Conservation (phyloP, 768 basidiomycete species). For the Vararia minispora region DNA sequence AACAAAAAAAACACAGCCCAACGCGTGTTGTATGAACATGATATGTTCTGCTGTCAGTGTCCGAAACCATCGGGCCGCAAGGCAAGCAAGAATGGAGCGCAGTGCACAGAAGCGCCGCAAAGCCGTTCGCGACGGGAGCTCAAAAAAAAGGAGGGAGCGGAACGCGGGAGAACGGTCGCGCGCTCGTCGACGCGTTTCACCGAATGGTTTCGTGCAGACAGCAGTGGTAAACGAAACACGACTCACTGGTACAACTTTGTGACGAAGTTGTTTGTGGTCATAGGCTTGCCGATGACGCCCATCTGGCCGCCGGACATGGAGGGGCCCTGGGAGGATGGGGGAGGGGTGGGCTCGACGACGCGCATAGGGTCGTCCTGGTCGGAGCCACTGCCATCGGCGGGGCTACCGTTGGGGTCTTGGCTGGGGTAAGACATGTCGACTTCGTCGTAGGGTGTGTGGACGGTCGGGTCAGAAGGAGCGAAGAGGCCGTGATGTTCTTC, state of each 20-base stretch:
- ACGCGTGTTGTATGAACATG: too few relatives aligned
- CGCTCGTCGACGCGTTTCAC: not conserved
- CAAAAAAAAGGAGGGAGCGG: conserved; percentile 8
- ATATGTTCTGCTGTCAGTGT: too few relatives aligned
- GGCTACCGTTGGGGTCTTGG: conserved; percentile 39
- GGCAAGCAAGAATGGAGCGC: too few relatives aligned
- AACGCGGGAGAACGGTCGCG: too few relatives aligned
- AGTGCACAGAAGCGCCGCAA: too few relatives aligned
- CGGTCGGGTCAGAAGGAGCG: conserved; percentile 23
- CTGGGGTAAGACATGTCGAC: conserved; percentile 37
- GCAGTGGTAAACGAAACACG: conserved; percentile 2
- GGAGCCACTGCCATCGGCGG: conserved; percentile 26
- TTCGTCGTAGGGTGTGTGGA: conserved; percentile 40
- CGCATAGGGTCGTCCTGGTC: conserved; percentile 25
- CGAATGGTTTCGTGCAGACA: not conserved
- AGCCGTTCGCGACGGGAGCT: too few relatives aligned
- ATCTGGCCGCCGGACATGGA: conserved; percentile 24
- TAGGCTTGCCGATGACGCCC: conserved; percentile 53
- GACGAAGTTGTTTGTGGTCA: conserved; percentile 72
- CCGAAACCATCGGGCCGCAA: too few relatives aligned
- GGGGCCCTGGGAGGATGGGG: conserved; percentile 9
- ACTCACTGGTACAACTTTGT: conserved; percentile 80
- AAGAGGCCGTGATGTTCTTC: conserved; percentile 24
- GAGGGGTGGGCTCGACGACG: conserved; percentile 18
- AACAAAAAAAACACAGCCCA: too few relatives aligned